Conservation (phyloP, 2,329 filamentous ascomycete species). For the Fusarium luffae region DNA sequence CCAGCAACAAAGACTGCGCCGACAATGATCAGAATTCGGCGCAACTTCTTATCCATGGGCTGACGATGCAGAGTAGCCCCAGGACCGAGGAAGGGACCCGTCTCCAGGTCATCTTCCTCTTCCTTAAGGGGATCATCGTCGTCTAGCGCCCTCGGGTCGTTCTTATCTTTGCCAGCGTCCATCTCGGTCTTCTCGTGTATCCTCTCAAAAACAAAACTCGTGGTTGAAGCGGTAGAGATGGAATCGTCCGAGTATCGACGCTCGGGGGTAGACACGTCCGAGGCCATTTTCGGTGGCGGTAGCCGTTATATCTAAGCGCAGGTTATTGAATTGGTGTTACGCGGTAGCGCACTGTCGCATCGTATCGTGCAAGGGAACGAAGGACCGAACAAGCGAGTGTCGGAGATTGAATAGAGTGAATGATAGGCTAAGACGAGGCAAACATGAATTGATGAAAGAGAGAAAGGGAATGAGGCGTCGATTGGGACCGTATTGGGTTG, state of each 20-base stretch:
- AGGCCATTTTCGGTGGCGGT: slow-evolving; percentile 28
- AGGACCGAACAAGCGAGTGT: slow-evolving; percentile 20
- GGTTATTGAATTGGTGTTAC: slow-evolving; percentile 4
- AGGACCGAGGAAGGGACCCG: slow-evolving; percentile 62
- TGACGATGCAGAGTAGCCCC: slow-evolving; percentile 55
- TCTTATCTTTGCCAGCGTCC: slow-evolving; percentile 40
- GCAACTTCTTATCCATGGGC: slow-evolving; percentile 73
- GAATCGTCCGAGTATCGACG: slow-evolving; percentile 64
- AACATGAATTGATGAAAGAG: slow-evolving; percentile 11
- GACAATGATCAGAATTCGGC: slow-evolving; percentile 70
- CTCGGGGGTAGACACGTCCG: slow-evolving; percentile 32
- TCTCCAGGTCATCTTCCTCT: slow-evolving; percentile 59
- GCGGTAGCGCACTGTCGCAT: slow-evolving; percentile 33
- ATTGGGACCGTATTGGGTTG: slow-evolving; percentile 36
- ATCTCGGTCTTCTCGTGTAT: slow-evolving; percentile 68
- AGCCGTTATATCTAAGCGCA: slow-evolving; percentile 1
- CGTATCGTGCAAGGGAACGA: slow-evolving; percentile 34
- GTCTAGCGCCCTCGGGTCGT: slow-evolving; percentile 53
- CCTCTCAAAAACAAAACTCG: slow-evolving; percentile 83
- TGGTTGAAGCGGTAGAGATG: slow-evolving; percentile 82
- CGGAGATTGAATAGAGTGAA: slow-evolving; percentile 13
- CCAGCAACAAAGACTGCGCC: slow-evolving; percentile 70
- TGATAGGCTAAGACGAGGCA: slow-evolving; percentile 20
- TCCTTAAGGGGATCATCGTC: slow-evolving; percentile 57
- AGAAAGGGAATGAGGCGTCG: slow-evolving; percentile 21